phyloP scores from a whole-genome alignment of 257 asterid species.

The Anisodus acutangulus region DNA sequence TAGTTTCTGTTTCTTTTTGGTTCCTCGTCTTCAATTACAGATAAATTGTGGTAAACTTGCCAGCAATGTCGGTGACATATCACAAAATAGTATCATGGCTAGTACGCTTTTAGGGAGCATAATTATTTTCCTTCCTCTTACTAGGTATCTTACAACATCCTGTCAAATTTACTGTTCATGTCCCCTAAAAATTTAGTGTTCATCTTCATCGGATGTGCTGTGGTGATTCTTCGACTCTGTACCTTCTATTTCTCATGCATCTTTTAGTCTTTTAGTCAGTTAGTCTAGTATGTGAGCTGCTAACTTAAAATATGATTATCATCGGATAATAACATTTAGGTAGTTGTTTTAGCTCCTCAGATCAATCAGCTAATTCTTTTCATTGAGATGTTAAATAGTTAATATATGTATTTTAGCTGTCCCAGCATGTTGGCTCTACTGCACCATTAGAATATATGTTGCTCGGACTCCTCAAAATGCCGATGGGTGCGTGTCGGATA shows the following conservation, averaged over 20 bases:
- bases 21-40: no score
- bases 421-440: conserved; percentile 14
- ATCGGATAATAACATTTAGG: not conserved
- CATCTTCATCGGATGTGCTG: not conserved
- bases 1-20: not conserved
- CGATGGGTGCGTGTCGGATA: no score
- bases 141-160: conserved; percentile 52
- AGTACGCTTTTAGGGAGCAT: conserved; percentile 89
- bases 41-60: no score
- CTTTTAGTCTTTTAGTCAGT: not conserved
- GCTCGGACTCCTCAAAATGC: no score
- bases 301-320: not conserved
- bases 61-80: conserved; percentile 50
- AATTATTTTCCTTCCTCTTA: conserved; percentile 69
- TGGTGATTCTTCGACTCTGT: conserved; percentile 20
- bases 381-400: not conserved
- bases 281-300: not conserved
- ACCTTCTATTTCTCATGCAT: not conserved
- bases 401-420: not conserved
- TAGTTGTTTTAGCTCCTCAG: not conserved
- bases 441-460: not conserved
- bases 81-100: conserved; percentile 78
- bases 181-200: not conserved
- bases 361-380: not conserved
- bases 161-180: not conserved